These are phyloP conservation scores for Litsea cubeba DNA, from an alignment of 164 flowering plant genomes.

Conservation along the genomic window DNA sequence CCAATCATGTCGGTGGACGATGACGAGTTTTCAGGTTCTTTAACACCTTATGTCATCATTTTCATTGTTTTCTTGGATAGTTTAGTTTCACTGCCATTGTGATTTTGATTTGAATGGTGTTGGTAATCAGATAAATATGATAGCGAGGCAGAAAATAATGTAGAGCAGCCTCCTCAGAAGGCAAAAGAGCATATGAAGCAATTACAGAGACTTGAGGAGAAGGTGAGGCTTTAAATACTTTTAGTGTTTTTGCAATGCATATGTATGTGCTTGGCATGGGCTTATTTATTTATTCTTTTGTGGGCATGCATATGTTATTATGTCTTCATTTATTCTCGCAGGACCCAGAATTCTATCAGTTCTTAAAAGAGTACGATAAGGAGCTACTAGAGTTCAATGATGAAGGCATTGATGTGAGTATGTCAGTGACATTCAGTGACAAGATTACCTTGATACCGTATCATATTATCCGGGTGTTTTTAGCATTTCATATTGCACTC, in stretches of 20 bases:
- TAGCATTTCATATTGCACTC: neutral
- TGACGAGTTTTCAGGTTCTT: neutral
- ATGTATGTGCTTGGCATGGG: neutral
- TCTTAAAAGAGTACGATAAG: slow-evolving; percentile 70
- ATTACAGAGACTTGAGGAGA: slow-evolving; percentile 51
- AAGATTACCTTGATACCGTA: neutral
- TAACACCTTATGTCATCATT: neutral
- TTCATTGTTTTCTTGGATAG: neutral
- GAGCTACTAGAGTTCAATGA: slow-evolving; percentile 79
- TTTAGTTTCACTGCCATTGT: neutral
- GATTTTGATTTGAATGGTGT: neutral
- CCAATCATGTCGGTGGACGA: neutral
- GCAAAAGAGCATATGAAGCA: slow-evolving; percentile 52
- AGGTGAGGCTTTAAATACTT: slow-evolving; percentile 26
- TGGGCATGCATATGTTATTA: neutral
- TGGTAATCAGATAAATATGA: slow-evolving; percentile 7
- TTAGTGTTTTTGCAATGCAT: neutral
- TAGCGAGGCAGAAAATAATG: neutral
- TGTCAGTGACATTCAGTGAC: neutral
- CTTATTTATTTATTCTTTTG: neutral
- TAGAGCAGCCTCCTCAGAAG: slow-evolving; percentile 16
- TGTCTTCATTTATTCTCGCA: slow-evolving; percentile 25
- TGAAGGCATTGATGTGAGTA: slow-evolving; percentile 61
- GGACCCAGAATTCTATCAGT: slow-evolving; percentile 88
- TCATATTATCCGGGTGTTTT: neutral